Evolutionary conservation across 345 rosid species (phyloP), one percentile per base, ranked within the genome.

Genomic region (Passiflora organensis): DNA sequence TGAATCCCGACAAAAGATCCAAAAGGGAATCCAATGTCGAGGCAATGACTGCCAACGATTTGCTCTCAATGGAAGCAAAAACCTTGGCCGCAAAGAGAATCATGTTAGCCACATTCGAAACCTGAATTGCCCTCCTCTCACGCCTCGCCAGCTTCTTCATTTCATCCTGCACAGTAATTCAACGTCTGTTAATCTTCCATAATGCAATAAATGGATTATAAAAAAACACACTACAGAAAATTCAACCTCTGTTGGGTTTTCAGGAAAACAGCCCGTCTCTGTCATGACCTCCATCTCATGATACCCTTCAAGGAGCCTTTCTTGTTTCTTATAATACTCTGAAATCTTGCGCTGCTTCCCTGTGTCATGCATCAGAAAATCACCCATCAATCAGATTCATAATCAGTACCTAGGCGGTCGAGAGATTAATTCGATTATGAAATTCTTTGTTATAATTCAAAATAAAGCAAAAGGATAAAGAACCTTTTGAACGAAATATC

Each of bases 1-100:
- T 88, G 53, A 88, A 83, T 2, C 96, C 96, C 13, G 94, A 85
- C 48, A 88, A 58, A 44, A 88, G 88, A 71, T 88, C 96, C 68
- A 88, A 63, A 37, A 88, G 82, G 41, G 96, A 88, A 67, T 88
- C 96, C 63, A 85, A 47, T 61, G 95, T 85, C 5, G 96, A 85
- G 50, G 95, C 96, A 58, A 85, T 81, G 13, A 83, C 95, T 20
- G 95, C 96, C 74, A 85, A 51, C 4, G 91, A 88, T 57, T 74
- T 77, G 76, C 94, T 85, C 63, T 78, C 85, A 8, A 77, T 25
- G 0, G 95, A 85, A 20, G 91, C 96, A 70, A 73, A 85, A 48
- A 78, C 85, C 68, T 89, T 83, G 18, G 96, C 95, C 13, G 55
- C 70, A 48, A 89, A 85, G 9, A 89, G 89, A 60, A 83, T 72